Conservation (phyloP, 495 filamentous ascomycete species). For the Penicillium angulare region DNA sequence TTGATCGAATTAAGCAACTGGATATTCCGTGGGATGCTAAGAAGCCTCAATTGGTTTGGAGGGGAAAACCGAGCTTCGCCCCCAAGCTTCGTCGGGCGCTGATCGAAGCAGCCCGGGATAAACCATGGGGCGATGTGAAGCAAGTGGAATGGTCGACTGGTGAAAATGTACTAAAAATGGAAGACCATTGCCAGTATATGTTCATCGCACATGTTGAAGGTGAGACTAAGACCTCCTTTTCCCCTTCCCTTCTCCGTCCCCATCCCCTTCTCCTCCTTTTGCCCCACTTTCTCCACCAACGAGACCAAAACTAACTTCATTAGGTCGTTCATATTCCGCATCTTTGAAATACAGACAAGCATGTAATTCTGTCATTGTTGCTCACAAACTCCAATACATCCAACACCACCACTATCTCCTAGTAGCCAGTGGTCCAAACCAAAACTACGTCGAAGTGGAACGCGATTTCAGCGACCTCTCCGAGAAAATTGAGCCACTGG, state of each 20-base stretch:
- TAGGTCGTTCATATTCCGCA: constrained; percentile 52
- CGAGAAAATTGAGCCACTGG: constrained; percentile 48
- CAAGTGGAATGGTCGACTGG: constrained; percentile 46
- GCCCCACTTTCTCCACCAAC: too few species aligned
- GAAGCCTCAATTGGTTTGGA: constrained; percentile 62
- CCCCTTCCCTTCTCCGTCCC: background rate
- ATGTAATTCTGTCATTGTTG: constrained; percentile 58
- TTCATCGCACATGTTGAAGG: constrained; percentile 61
- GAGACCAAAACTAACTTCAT: background rate
- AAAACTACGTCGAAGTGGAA: constrained; percentile 62
- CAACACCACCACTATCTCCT: constrained; percentile 46
- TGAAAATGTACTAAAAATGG: constrained; percentile 43
- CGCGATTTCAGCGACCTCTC: constrained; percentile 57
- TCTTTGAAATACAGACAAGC: constrained; percentile 59
- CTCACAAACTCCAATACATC: constrained; percentile 46
- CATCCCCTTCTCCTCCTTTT: too few species aligned
- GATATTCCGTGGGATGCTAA: constrained; percentile 50
- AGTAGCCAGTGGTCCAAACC: constrained; percentile 46
- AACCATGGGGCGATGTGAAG: constrained; percentile 57
- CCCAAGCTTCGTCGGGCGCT: constrained; percentile 47
- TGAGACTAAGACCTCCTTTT: constrained; percentile 14
- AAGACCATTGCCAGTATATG: constrained; percentile 58
- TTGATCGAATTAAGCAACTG: constrained; percentile 40
- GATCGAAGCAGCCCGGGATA: constrained; percentile 44
- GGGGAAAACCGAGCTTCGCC: constrained; percentile 54